Evolutionary conservation across 805 yeast genomes (phyloP).

Genomic region (Ogataea wickerhamii): DNA sequence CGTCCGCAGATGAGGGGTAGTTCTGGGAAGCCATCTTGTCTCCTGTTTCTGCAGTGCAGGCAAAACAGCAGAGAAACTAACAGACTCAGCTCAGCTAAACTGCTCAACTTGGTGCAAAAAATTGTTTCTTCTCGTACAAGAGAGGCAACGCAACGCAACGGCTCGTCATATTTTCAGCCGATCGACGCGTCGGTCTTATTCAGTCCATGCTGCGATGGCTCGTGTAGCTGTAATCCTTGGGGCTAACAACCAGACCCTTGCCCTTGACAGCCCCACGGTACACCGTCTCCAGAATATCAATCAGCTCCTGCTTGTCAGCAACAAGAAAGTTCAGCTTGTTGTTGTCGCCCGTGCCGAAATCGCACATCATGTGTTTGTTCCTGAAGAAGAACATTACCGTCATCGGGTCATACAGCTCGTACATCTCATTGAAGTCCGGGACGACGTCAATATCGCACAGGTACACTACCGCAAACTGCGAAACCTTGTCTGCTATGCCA

Average conservation of each 20-base stretch:
- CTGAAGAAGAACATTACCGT: constrained; percentile 91
- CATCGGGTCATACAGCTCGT: constrained; percentile 85
- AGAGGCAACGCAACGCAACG: too few species aligned
- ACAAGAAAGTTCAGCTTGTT: constrained; percentile 84
- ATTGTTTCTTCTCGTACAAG: too few species aligned
- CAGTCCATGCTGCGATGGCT: constrained; percentile 8
- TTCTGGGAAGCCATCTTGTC: constrained; percentile 34
- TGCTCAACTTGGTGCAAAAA: too few species aligned
- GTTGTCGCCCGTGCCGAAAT: constrained; percentile 96
- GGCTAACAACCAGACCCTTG: constrained; percentile 84
- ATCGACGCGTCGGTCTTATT: constrained; percentile 2
- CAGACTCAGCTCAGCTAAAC: too few species aligned
- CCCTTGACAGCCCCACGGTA: constrained; percentile 92
- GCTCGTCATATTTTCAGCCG: too few species aligned
- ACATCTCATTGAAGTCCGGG: constrained; percentile 87
- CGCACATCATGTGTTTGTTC: constrained; percentile 97
- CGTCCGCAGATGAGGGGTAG: constrained; percentile 50
- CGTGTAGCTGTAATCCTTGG: constrained; percentile 57
- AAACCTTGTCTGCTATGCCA: constrained; percentile 74
- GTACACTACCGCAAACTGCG: constrained; percentile 84
- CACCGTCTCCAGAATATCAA: constrained; percentile 85
- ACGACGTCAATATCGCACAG: constrained; percentile 87
- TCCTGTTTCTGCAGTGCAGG: too few species aligned
- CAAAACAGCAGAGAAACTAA: too few species aligned
- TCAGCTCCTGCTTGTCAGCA: constrained; percentile 80